Evolutionary conservation across 2,329 filamentous ascomycete genomes (phyloP).

Genomic region (Aaosphaeria arxii): DNA sequence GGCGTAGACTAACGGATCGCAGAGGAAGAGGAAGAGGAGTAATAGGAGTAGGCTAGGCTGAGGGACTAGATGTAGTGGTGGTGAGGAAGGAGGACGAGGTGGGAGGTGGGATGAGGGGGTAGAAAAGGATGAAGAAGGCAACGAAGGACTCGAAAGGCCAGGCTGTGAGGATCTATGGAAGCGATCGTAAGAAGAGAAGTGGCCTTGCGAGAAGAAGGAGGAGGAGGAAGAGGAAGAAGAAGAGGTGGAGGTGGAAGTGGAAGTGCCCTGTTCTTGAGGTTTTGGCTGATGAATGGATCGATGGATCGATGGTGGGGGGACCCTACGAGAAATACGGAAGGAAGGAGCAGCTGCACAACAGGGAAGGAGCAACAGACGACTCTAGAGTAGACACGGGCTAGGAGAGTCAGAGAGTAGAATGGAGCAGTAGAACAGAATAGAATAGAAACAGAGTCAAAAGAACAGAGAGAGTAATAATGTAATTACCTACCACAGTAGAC

Average conservation of each 20-base stretch:
- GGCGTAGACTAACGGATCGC: background rate
- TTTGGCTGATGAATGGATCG: background rate
- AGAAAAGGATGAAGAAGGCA: background rate
- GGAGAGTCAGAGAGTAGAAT: too few relatives aligned
- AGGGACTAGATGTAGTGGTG: background rate
- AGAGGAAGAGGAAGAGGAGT: background rate
- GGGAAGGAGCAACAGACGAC: background rate
- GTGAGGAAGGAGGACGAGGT: background rate
- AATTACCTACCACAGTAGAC: too few relatives aligned
- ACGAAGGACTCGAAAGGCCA: slow-evolving; percentile 2
- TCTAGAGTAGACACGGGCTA: too few relatives aligned
- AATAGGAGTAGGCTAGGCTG: background rate
- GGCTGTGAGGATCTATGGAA: background rate
- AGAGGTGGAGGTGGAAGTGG: slow-evolving; percentile 4
- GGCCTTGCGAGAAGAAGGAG: background rate
- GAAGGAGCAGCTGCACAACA: background rate
- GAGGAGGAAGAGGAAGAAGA: background rate
- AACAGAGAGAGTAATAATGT: too few relatives aligned
- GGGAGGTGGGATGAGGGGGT: slow-evolving; percentile 1
- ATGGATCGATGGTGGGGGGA: background rate
- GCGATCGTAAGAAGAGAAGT: slow-evolving; percentile 5
- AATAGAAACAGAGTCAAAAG: too few relatives aligned
- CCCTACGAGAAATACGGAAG: background rate
- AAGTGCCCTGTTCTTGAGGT: slow-evolving; percentile 4
- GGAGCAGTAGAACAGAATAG: too few relatives aligned